Evolutionary conservation across 2,329 filamentous ascomycete species (phyloP), one percentile per base, ranked within the genome.

Genomic region (Cladorrhinum sp.): DNA sequence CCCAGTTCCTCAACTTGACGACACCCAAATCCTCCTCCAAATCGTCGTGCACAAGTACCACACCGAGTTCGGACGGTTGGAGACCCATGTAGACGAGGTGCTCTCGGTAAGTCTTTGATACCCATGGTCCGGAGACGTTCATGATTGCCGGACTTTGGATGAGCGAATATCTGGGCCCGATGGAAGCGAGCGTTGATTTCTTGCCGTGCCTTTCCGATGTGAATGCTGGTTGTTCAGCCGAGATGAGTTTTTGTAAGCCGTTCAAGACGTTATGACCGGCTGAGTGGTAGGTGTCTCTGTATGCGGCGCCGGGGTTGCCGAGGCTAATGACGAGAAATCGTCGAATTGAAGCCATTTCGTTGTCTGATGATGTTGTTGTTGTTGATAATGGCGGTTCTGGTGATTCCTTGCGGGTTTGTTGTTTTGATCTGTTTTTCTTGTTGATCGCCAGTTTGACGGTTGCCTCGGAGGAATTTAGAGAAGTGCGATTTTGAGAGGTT

Each of bases 21-120:
- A 81, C 80, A 0, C 92, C 92, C 1, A 92, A 70, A 2, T 82
- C 77, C 48, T 84, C 80, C 69, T 97, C 93, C 32, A 98, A 76
- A 72, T 98, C 93, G 72, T 98, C 93, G 73, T 98, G 92, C 20
- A 98, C 78, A 12, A 98, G 78, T 0, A 98, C 85, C 16, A 99
- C 74, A 20, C 77, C 77, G 13, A 78, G 71, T 29, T 77, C 65
- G 13, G 68, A 56, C 12, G 70, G 65, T 5, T 60, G 54, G 9
- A 72, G 62, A 2, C 66, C 67, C 66, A 64, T 70, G 66, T 77
- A 65, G 64, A 67, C 75, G 62, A 86, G 66, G 60, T 82, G 79
- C n/a, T 84, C 77, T 45, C 79, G 80, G 79, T 89, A 92, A 1
- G 88, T 86, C 2, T 79, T 79, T 2, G 83, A 78, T 0, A 96